Conservation (phyloP, 2,329 filamentous ascomycete species). For the Aspergillus terreus region DNA sequence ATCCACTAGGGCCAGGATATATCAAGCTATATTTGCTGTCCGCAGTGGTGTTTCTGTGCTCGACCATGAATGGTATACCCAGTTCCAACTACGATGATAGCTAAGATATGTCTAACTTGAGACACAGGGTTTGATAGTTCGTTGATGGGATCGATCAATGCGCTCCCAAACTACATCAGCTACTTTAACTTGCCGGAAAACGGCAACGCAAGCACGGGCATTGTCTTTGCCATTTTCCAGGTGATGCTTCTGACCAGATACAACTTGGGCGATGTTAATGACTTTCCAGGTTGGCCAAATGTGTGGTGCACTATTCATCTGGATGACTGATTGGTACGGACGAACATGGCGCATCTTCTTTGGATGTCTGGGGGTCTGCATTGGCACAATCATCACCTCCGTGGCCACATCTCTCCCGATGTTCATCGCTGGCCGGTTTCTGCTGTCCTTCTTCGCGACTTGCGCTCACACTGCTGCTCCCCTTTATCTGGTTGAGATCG, state of each 20-base stretch:
- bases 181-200: slow-evolving; percentile 6
- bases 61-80: slow-evolving; percentile 10
- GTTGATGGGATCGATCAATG: slow-evolving; percentile 11
- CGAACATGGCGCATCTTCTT: slow-evolving; percentile 8
- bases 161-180: slow-evolving; percentile 8
- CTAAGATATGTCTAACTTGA: background rate
- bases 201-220: slow-evolving; percentile 9
- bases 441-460: slow-evolving; percentile 10
- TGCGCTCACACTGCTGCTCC: slow-evolving; percentile 9
- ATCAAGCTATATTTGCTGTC: slow-evolving; percentile 9
- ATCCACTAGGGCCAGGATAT: slow-evolving; percentile 8
- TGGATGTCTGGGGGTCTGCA: slow-evolving; percentile 9
- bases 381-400: slow-evolving; percentile 6
- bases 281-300: slow-evolving; percentile 7
- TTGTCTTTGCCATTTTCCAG: slow-evolving; percentile 13
- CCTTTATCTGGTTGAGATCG: slow-evolving; percentile 8
- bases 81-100: background rate
- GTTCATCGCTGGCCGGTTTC: slow-evolving; percentile 7
- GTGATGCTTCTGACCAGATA: background rate
- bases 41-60: slow-evolving; percentile 8
- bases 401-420: slow-evolving; percentile 1
- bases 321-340: slow-evolving; percentile 10
- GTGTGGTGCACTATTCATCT: slow-evolving; percentile 10
- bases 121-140: slow-evolving; percentile 8
- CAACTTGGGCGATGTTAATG: background rate